These are phyloP conservation scores for Picea sitchensis DNA, from an alignment of 75 land plant species.

Conservation along the genomic window DNA sequence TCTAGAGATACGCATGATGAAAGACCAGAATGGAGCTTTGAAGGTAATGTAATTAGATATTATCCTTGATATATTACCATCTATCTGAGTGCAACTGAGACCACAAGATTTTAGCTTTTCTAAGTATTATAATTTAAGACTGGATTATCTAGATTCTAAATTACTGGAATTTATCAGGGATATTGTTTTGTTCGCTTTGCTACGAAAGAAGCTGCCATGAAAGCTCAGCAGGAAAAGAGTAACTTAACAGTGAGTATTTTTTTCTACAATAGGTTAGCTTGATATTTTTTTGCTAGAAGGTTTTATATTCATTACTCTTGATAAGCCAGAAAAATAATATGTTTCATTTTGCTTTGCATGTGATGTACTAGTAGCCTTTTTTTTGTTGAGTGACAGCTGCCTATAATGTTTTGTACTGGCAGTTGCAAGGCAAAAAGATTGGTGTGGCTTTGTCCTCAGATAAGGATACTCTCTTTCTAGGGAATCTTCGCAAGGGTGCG, in stretches of 20 bases:
- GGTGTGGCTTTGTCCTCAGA: conserved; percentile 27
- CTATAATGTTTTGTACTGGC: conserved; percentile 4
- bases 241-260: background rate
- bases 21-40: conserved; percentile 20
- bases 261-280: background rate
- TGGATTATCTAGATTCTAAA: background rate
- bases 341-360: background rate
- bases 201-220: conserved; percentile 30
- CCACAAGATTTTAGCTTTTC: background rate
- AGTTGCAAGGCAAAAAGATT: conserved; percentile 38
- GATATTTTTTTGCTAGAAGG: background rate
- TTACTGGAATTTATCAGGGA: background rate
- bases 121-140: background rate
- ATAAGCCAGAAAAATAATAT: background rate
- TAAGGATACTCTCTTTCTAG: conserved; percentile 27
- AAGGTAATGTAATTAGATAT: conserved; percentile 17
- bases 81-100: background rate
- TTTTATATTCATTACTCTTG: background rate
- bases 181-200: conserved; percentile 40
- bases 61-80: background rate
- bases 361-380: background rate
- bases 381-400: background rate
- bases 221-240: conserved; percentile 6
- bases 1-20: conserved; percentile 33
- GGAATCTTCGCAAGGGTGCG: conserved; percentile 28